Percentiles rank a stretch among this genome's conserved stretches.
Conservation (phyloP, 75 land plant species). For the Pinus albicaulis region DNA sequence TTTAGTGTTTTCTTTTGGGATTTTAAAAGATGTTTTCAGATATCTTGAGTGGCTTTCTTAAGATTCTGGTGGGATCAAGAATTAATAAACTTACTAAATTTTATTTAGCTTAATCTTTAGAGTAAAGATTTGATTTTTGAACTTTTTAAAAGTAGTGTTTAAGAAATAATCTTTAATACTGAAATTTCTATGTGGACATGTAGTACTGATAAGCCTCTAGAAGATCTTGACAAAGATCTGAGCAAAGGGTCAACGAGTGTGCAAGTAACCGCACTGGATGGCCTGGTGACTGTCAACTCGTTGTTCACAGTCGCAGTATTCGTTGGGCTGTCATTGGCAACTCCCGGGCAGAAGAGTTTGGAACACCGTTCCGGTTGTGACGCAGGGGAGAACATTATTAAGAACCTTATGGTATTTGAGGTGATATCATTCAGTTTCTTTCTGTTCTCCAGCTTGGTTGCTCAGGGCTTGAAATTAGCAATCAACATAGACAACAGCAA, state of each 20-base stretch:
- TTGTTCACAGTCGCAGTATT: conserved; percentile 96
- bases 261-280: conserved; percentile 80
- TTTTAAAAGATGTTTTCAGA: no score
- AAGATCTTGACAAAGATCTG: background rate
- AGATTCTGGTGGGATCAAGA: no score
- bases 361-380: conserved; percentile 34
- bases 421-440: conserved; percentile 93
- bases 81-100: no score
- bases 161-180: no score
- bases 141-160: no score
- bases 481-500: conserved; percentile 73
- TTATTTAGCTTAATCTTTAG: no score
- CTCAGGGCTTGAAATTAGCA: conserved; percentile 91
- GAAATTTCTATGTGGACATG: no score
- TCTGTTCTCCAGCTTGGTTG: conserved; percentile 88
- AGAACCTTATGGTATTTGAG: conserved; percentile 67
- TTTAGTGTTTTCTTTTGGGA: no score
- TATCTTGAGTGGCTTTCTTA: no score
- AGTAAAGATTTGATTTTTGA: no score
- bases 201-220: background rate
- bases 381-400: conserved; percentile 40
- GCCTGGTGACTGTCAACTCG: conserved; percentile 81
- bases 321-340: conserved; percentile 78
- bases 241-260: conserved; percentile 40
- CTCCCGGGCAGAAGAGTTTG: conserved; percentile 49